phyloP scores from a whole-genome alignment of 1,284 basidiomycete genomes.

The Apiotrichum porosum region DNA sequence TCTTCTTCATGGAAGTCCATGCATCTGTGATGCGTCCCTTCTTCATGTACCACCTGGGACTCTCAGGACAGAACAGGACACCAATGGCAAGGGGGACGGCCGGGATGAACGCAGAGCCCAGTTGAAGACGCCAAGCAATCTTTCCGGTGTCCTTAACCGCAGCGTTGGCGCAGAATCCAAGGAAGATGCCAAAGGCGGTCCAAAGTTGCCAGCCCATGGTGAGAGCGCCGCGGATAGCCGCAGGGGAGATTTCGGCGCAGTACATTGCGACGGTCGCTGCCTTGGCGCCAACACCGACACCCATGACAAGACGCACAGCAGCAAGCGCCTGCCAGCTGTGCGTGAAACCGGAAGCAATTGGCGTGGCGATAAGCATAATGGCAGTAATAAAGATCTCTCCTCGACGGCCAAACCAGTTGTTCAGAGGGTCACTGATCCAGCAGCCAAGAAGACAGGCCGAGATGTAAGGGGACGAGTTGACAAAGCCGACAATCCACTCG shows the following conservation, averaged over 20 bases:
- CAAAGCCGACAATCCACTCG: conserved; percentile 57
- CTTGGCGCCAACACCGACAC: conserved; percentile 39
- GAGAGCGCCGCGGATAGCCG: conserved; percentile 52
- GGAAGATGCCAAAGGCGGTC: conserved; percentile 24
- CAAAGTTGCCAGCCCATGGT: conserved; percentile 49
- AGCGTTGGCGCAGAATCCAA: conserved; percentile 20
- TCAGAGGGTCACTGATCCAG: conserved; percentile 58
- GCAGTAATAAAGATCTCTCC: conserved; percentile 72
- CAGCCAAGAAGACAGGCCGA: conserved; percentile 40
- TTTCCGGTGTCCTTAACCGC: conserved; percentile 17
- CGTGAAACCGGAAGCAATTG: conserved; percentile 52
- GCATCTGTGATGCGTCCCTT: conserved; percentile 58
- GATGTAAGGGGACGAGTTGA: conserved; percentile 71
- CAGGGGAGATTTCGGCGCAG: conserved; percentile 43
- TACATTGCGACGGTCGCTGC: conserved; percentile 53
- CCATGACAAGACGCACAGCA: conserved; percentile 46
- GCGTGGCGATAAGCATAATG: conserved; percentile 49
- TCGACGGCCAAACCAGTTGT: conserved; percentile 64
- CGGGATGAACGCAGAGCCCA: conserved; percentile 49
- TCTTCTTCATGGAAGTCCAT: conserved; percentile 58
- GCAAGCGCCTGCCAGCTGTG: conserved; percentile 57
- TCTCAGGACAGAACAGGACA: conserved; percentile 23
- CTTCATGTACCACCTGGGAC: conserved; percentile 35
- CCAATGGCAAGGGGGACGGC: conserved; percentile 28
- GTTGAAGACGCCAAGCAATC: conserved; percentile 50